Evolutionary conservation across 805 yeast species (phyloP).

Genomic region (Danielia oregonensis): DNA sequence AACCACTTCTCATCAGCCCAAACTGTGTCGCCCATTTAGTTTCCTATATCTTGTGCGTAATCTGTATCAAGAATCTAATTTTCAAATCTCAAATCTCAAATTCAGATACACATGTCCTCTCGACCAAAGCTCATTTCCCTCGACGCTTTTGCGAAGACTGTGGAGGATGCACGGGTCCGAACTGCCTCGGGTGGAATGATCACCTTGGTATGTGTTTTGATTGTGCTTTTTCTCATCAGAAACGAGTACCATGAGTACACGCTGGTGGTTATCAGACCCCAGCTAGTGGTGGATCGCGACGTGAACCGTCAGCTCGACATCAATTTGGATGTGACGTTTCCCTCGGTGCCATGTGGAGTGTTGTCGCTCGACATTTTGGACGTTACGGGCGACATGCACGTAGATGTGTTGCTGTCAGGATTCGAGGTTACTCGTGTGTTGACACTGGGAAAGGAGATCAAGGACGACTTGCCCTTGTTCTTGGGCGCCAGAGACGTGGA

Average conservation of each 20-base stretch:
- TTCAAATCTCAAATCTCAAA: no score
- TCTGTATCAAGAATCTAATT: no score
- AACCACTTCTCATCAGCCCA: no score
- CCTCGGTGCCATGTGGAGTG: conserved; percentile 79
- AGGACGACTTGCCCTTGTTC: conserved; percentile 24
- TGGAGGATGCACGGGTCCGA: conserved; percentile 85
- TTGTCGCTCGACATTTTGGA: conserved; percentile 85
- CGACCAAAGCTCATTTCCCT: conserved; percentile 50
- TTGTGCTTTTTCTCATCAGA: conserved; percentile 58
- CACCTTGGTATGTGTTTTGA: conserved; percentile 63
- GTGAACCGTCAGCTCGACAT: conserved; percentile 71
- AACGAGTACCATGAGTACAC: conserved; percentile 78
- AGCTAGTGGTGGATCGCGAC: conserved; percentile 84
- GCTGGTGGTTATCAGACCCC: conserved; percentile 67
- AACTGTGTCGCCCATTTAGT: no score
- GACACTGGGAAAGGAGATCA: conserved; percentile 43
- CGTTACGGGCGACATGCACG: conserved; percentile 77
- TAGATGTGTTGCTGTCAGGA: conserved; percentile 67
- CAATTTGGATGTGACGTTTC: conserved; percentile 79
- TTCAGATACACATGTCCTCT: conserved; percentile 15
- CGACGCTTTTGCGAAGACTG: conserved; percentile 92
- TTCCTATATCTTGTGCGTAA: no score
- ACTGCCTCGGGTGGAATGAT: conserved; percentile 90
- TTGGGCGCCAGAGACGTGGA: conserved; percentile 21
- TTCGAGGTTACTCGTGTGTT: conserved; percentile 68